phyloP scores from a whole-genome alignment of 306 rosid species.

The Fragaria ananassa region DNA sequence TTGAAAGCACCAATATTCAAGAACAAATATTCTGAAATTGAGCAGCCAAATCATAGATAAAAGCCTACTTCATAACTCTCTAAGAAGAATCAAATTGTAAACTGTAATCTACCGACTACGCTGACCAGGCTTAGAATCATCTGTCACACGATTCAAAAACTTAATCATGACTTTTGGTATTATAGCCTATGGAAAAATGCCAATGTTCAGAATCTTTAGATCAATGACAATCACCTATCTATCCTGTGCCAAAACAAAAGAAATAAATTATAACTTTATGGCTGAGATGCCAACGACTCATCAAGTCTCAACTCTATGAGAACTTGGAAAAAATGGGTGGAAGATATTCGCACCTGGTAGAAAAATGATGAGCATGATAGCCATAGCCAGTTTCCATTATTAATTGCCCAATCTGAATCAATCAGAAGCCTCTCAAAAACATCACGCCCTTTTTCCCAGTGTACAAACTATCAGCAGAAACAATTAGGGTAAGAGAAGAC shows the following conservation, averaged over 20 bases:
- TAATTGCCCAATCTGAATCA: constrained; percentile 96
- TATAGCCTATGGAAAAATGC: neutral
- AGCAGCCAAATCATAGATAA: neutral
- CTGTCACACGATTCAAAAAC: neutral
- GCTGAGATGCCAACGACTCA: constrained; percentile 16
- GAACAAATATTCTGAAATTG: constrained; percentile 11
- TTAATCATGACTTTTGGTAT: neutral
- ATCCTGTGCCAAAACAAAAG: neutral
- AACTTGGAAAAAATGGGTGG: neutral
- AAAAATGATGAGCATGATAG: constrained; percentile 91
- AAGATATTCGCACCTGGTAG: constrained; percentile 61
- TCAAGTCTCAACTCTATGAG: neutral
- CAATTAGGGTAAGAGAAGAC: constrained; percentile 8
- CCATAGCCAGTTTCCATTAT: constrained; percentile 97
- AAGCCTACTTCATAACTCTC: neutral
- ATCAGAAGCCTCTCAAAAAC: constrained; percentile 91
- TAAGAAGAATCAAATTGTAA: neutral
- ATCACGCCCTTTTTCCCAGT: constrained; percentile 95
- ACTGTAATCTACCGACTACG: neutral
- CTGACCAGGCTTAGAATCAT: neutral
- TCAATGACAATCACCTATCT: neutral
- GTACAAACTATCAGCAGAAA: constrained; percentile 57
- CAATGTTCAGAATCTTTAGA: neutral
- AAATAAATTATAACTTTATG: neutral
- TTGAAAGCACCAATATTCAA: neutral